A percentile compares a stretch with the other conserved stretches of the same genome.
phyloP scores from a whole-genome alignment of 1,139 yeast species.

The Geotrichum fermentans region DNA sequence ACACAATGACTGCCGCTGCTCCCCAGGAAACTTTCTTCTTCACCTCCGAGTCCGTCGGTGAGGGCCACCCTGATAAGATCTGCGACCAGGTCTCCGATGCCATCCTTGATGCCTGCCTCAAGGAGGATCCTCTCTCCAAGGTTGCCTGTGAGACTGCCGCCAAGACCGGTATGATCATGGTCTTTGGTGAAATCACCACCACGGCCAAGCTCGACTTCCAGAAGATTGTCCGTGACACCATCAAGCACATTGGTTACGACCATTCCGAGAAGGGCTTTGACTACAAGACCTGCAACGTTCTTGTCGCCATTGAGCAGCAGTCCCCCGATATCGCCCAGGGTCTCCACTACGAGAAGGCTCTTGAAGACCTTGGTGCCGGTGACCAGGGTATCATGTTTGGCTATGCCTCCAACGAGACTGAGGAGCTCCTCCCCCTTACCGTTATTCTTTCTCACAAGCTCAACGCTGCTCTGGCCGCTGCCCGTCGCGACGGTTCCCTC shows the following conservation, averaged over 20 bases:
- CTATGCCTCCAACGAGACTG: constrained; percentile 98
- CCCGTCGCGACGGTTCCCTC: constrained; percentile 92
- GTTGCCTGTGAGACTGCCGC: constrained; percentile 99
- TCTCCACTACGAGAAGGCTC: constrained; percentile 92
- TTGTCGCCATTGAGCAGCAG: constrained; percentile 98
- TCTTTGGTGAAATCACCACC: constrained; percentile 98
- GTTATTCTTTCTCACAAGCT: constrained; percentile 90
- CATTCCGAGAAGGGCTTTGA: constrained; percentile 95
- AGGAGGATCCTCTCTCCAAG: constrained; percentile 93
- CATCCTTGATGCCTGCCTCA: constrained; percentile 93
- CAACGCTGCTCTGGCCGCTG: constrained; percentile 93
- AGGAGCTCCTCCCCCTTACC: constrained; percentile 94
- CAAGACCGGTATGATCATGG: constrained; percentile 98
- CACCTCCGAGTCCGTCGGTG: constrained; percentile 95
- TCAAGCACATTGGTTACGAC: constrained; percentile 97
- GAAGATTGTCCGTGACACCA: constrained; percentile 94
- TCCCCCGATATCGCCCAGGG: constrained; percentile 99
- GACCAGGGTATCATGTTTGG: constrained; percentile 99
- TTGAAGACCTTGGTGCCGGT: constrained; percentile 99
- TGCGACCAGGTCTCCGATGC: constrained; percentile 99
- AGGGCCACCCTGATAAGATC: constrained; percentile 99
- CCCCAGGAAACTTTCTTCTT: constrained; percentile 56
- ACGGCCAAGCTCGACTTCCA: constrained; percentile 93
- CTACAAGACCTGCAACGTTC: constrained; percentile 97
- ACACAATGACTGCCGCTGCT: constrained; percentile 32